Conservation (phyloP, 495 filamentous ascomycete genomes). For the Xylaria telfairii region DNA sequence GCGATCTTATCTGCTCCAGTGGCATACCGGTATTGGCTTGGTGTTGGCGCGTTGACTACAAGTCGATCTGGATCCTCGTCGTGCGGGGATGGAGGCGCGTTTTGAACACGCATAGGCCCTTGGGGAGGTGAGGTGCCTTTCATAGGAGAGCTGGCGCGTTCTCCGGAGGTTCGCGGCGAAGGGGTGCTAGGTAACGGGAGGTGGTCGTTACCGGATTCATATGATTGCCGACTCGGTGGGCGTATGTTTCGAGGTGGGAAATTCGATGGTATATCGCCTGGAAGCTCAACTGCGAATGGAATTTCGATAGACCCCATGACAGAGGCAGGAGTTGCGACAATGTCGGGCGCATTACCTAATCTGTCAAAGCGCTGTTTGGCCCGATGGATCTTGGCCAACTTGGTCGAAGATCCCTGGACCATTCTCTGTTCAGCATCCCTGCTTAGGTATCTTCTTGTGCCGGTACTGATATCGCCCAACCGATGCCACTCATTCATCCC, state of each 20-base stretch:
- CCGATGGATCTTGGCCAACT: slow-evolving; percentile 81
- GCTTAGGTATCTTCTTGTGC: slow-evolving; percentile 82
- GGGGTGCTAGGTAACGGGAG: slow-evolving; percentile 44
- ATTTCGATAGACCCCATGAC: slow-evolving; percentile 41
- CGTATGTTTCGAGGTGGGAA: slow-evolving; percentile 36
- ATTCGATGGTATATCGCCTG: slow-evolving; percentile 49
- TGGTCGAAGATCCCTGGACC: slow-evolving; percentile 76
- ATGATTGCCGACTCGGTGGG: slow-evolving; percentile 50
- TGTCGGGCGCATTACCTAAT: slow-evolving; percentile 36
- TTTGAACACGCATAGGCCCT: slow-evolving; percentile 39
- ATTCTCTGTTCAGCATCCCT: slow-evolving; percentile 74
- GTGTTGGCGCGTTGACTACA: slow-evolving; percentile 58
- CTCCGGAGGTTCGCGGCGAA: slow-evolving; percentile 52
- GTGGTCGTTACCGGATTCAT: slow-evolving; percentile 53
- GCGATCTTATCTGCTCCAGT: slow-evolving; percentile 65
- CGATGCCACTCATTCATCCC: slow-evolving; percentile 99
- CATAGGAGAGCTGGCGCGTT: slow-evolving; percentile 38
- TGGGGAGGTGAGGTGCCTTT: slow-evolving; percentile 40
- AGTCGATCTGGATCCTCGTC: slow-evolving; percentile 54
- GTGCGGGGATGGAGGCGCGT: slow-evolving; percentile 43
- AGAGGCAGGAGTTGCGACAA: slow-evolving; percentile 35
- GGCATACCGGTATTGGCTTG: slow-evolving; percentile 54
- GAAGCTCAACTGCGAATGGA: slow-evolving; percentile 55
- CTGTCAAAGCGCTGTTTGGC: slow-evolving; percentile 58
- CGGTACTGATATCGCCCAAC: slow-evolving; percentile 89